Percentiles rank a stretch among this genome's conserved stretches.
These are phyloP conservation scores for Candida maesae DNA, from an alignment of 805 yeast species.

Conservation along the genomic window DNA sequence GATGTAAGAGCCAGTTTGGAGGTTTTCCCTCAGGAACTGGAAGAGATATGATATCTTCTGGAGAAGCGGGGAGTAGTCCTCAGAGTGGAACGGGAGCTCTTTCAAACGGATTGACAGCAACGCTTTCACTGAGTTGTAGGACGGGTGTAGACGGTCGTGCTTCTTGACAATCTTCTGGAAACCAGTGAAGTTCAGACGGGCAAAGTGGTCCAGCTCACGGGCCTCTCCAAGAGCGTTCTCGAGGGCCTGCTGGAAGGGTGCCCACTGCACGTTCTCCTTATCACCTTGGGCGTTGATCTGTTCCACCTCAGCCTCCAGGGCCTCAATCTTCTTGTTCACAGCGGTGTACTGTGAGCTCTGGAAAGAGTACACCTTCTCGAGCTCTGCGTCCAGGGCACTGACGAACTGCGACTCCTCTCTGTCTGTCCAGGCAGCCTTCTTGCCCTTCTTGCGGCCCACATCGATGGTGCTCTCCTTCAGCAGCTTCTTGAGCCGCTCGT, in stretches of 20 bases:
- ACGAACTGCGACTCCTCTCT: constrained; percentile 71
- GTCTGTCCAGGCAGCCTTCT: constrained; percentile 54
- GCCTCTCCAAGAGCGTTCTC: constrained; percentile 75
- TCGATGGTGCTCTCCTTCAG: constrained; percentile 62
- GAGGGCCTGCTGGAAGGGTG: constrained; percentile 57
- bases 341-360: constrained; percentile 65
- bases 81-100: constrained; percentile 87
- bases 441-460: constrained; percentile 12
- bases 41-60: constrained; percentile 79
- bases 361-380: constrained; percentile 75
- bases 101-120: constrained; percentile 82
- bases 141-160: constrained; percentile 87
- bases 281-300: constrained; percentile 30
- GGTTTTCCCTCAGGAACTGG: constrained; percentile 75
- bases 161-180: constrained; percentile 92
- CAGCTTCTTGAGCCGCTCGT: constrained; percentile 60
- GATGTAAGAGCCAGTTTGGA: constrained; percentile 31
- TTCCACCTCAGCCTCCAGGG: constrained; percentile 57
- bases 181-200: constrained; percentile 91
- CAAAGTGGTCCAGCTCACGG: constrained; percentile 83
- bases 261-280: constrained; percentile 49
- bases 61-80: constrained; percentile 88
- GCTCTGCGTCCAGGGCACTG: constrained; percentile 57
- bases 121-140: constrained; percentile 82
- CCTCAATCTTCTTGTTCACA: constrained; percentile 59